Base-by-base conservation (phyloP, 495 filamentous ascomycete genomes). In the Penicillium silybi region DNA sequence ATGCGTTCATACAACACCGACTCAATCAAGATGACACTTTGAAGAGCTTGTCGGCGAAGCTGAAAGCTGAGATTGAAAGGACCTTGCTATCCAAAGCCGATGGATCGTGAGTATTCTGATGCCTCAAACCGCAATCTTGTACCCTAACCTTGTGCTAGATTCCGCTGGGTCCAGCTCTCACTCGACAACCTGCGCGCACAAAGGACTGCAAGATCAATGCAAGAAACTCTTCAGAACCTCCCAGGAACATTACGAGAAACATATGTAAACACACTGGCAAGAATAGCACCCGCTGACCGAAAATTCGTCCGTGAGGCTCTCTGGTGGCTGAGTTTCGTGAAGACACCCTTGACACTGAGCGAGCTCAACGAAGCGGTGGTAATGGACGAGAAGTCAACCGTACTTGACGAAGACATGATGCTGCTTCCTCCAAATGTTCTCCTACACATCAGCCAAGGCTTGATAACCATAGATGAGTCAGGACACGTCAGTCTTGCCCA, bases 101-200 rank as follows among this genome's bases (percentile, higher is more conserved):
- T 39, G 57, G 60, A 54, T 63, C 60, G 60, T 63, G 5, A 54
- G 57, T 59, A 41, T 10, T n/a, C 16, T 8, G 7, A 43, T 15
- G 6, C 13, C 15, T 9, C 26, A 4, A 1, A 41, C 7, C 6
- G 3, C 7, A 17, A 6, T 19, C 19, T 2, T 32, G 13, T 19
- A 19, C 15, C 23, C 44, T 57, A n/a, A 54, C 35, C 18, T 0
- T 25, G 2, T 22, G 10, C 0, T 15, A 63, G 60, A 8, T 63
- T 63, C 34, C 57, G 60, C 25, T 63, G 60, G 60, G 50, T 56
- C 3, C 60, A 63, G 32, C 57, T 63, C n/a, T 63, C 60, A 6
- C 20, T 63, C 19, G 60, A 63, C 13, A 63, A 60, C 20, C 29
- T 63, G 6, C 50, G 51, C 11, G 6, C 46, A 6, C 53, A 63